These are phyloP conservation scores for Suhomyces coccinellae DNA, from an alignment of 1,139 yeast genomes.

Conservation along the genomic window DNA sequence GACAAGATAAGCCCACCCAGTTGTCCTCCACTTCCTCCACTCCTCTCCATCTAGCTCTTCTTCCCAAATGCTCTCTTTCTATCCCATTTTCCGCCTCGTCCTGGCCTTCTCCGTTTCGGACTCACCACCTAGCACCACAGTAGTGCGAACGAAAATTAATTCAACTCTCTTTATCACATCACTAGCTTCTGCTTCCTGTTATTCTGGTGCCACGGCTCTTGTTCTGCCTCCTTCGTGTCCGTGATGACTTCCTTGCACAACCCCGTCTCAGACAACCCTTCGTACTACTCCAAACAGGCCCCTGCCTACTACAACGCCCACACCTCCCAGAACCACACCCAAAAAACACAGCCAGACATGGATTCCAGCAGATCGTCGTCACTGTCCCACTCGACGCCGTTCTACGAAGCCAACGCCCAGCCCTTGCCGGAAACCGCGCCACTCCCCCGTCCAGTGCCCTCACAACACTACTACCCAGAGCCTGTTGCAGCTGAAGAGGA, in stretches of 20 bases:
- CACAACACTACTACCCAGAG: conserved; percentile 14
- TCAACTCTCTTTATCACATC: not conserved
- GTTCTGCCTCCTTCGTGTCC: not conserved
- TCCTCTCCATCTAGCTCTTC: not conserved
- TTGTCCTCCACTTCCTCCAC: not conserved
- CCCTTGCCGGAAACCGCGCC: conserved; percentile 6
- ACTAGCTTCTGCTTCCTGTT: not conserved
- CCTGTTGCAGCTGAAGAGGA: conserved; percentile 7
- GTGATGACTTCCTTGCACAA: conserved; percentile 38
- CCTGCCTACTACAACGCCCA: conserved; percentile 28
- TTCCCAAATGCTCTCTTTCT: not conserved
- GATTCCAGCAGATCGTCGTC: conserved; percentile 14
- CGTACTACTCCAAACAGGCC: conserved; percentile 34
- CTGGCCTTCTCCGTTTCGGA: not conserved
- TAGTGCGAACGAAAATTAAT: not conserved
- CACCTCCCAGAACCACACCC: conserved; percentile 11
- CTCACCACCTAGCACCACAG: not conserved
- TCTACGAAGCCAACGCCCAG: conserved; percentile 14
- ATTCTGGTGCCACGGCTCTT: not conserved
- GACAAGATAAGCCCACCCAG: too few species aligned
- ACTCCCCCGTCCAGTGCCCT: conserved; percentile 8
- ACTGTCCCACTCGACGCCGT: conserved; percentile 17
- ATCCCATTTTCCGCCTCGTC: not conserved
- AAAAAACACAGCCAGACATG: conserved; percentile 4
- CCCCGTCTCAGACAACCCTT: conserved; percentile 25